phyloP scores from a whole-genome alignment of 257 asterid genomes.

The Solanum megistacrolobum region DNA sequence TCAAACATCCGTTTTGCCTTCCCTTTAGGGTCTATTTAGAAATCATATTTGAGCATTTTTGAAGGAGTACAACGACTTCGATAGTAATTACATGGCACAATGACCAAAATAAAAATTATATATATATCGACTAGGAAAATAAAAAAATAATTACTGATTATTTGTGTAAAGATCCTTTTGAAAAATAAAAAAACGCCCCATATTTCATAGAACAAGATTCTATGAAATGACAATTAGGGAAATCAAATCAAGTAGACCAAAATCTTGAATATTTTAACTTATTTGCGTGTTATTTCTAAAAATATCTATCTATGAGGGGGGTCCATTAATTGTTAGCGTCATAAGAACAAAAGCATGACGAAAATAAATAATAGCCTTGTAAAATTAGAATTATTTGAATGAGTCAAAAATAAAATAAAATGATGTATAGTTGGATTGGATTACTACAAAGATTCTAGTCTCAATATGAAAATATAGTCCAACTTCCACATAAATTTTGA shows the following conservation, averaged over 20 bases:
- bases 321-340: background rate
- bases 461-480: background rate
- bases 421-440: background rate
- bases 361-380: background rate
- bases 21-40: background rate
- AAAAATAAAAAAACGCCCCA: background rate
- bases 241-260: background rate
- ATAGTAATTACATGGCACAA: background rate
- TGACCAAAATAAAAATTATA: background rate
- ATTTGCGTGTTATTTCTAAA: background rate
- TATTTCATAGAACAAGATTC: too few relatives aligned
- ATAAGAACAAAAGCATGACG: slow-evolving; percentile 13
- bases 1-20: background rate
- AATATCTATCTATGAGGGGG: background rate
- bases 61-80: background rate
- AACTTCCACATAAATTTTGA: background rate
- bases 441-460: background rate
- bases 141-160: too few relatives aligned
- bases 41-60: too few relatives aligned
- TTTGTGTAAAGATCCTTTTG: too few relatives aligned
- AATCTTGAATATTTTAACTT: background rate
- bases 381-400: background rate
- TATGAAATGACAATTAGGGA: background rate
- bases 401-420: background rate
- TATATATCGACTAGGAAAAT: too few relatives aligned